phyloP scores from a whole-genome alignment of 306 rosid species.

The Delonix regia region DNA sequence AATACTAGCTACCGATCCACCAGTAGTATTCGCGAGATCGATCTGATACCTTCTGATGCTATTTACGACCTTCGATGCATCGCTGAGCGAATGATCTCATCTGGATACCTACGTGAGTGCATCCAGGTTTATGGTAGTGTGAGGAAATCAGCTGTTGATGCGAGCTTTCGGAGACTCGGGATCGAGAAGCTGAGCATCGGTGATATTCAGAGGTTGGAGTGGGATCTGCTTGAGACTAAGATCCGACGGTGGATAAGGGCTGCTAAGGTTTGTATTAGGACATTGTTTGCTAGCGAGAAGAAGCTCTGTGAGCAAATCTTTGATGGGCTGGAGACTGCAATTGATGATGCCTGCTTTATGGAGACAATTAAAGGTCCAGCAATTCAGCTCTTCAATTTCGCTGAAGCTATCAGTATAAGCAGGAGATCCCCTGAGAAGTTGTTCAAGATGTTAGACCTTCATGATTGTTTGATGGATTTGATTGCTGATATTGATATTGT shows the following conservation, averaged over 20 bases:
- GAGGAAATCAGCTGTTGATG: constrained; percentile 77
- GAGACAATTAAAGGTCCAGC: constrained; percentile 95
- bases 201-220: constrained; percentile 88
- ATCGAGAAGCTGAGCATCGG: constrained; percentile 92
- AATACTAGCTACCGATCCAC: constrained; percentile 63
- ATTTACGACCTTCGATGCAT: constrained; percentile 76
- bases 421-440: constrained; percentile 92
- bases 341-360: constrained; percentile 93
- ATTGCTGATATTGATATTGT: constrained; percentile 84
- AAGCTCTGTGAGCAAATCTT: constrained; percentile 87
- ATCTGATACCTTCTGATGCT: constrained; percentile 83
- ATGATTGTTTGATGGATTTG: constrained; percentile 85
- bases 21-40: constrained; percentile 91
- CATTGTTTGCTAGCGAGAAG: constrained; percentile 87
- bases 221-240: constrained; percentile 87
- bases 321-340: constrained; percentile 71
- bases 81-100: constrained; percentile 86
- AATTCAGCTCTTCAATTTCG: constrained; percentile 87
- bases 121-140: constrained; percentile 93
- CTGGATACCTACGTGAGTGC: constrained; percentile 88
- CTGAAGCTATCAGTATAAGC: constrained; percentile 91
- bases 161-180: constrained; percentile 72
- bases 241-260: constrained; percentile 92
- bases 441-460: constrained; percentile 89
- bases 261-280: constrained; percentile 80